These are phyloP conservation scores for Barnettozyma wickerhamii DNA, from an alignment of 805 yeast species.

Conservation along the genomic window DNA sequence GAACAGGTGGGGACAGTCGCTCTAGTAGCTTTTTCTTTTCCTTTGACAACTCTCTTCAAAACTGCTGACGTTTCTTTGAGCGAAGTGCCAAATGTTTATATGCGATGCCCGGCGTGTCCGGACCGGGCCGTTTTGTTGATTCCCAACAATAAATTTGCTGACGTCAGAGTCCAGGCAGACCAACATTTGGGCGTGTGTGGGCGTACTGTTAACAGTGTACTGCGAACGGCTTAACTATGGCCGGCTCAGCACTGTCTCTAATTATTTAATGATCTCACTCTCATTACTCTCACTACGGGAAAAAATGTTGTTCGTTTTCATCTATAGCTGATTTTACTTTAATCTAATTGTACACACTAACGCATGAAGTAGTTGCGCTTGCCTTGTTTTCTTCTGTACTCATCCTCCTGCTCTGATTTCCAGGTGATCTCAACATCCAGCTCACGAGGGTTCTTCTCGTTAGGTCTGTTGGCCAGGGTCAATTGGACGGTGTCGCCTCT, in stretches of 20 bases:
- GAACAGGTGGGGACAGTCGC: background rate
- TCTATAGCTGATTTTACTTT: too few species aligned
- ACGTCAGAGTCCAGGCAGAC: conserved; percentile 6
- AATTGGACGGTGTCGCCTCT: conserved; percentile 77
- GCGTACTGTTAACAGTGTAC: too few species aligned
- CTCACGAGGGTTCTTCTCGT: conserved; percentile 77
- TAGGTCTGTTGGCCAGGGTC: conserved; percentile 70
- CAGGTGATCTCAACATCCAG: conserved; percentile 72
- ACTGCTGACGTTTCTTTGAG: background rate
- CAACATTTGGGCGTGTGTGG: background rate
- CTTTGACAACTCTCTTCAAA: background rate
- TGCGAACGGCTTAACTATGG: background rate
- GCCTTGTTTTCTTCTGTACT: conserved; percentile 52
- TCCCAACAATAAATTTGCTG: conserved; percentile 10
- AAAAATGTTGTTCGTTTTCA: too few species aligned
- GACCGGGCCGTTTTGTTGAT: conserved; percentile 9
- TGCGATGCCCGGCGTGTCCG: conserved; percentile 3
- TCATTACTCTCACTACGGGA: too few species aligned
- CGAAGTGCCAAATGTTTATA: conserved; percentile 4
- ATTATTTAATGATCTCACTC: background rate
- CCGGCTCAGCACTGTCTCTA: background rate
- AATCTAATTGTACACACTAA: conserved; percentile 22
- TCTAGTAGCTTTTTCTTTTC: background rate
- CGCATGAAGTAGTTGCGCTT: conserved; percentile 70
- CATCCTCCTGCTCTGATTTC: conserved; percentile 40